These are phyloP conservation scores for Ceratocystis destructans DNA, from an alignment of 2,329 filamentous ascomycete species.

Conservation along the genomic window DNA sequence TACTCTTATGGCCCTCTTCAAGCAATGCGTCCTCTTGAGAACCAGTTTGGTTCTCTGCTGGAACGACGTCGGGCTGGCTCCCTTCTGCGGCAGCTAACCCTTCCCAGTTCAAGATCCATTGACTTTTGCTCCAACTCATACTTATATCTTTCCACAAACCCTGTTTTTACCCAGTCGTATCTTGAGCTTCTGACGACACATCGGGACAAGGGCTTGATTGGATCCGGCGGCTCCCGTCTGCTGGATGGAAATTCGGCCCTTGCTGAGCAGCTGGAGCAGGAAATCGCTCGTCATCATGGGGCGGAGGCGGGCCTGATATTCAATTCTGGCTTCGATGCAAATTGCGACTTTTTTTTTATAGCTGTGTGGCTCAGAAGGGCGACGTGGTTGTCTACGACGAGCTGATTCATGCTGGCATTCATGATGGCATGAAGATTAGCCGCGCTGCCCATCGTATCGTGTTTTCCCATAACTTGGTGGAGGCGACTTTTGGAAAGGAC, in stretches of 20 bases:
- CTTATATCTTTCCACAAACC: conserved; percentile 53
- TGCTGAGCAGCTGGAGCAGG: conserved; percentile 33
- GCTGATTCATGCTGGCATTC: conserved; percentile 62
- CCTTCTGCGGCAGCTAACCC: background rate
- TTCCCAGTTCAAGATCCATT: conserved; percentile 25
- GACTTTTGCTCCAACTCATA: conserved; percentile 73
- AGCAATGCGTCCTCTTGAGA: conserved; percentile 4
- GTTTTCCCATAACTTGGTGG: conserved; percentile 46
- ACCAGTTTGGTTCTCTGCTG: background rate
- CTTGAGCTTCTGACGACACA: conserved; percentile 44
- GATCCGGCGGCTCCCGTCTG: conserved; percentile 40
- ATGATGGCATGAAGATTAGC: conserved; percentile 60
- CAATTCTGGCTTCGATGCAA: conserved; percentile 52
- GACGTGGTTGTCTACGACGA: conserved; percentile 60
- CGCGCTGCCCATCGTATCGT: conserved; percentile 35
- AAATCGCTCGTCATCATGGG: conserved; percentile 36
- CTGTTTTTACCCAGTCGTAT: conserved; percentile 33
- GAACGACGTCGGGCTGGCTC: background rate
- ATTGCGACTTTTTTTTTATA: too few species aligned
- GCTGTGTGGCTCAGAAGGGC: conserved; percentile 43
- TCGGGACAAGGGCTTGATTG: conserved; percentile 27
- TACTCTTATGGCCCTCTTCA: too few species aligned
- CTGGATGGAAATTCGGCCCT: conserved; percentile 37
- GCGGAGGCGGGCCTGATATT: conserved; percentile 37
- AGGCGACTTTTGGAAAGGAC: conserved; percentile 8